Conservation (phyloP, 2,329 filamentous ascomycete genomes). For the Fusarium azukiicola region DNA sequence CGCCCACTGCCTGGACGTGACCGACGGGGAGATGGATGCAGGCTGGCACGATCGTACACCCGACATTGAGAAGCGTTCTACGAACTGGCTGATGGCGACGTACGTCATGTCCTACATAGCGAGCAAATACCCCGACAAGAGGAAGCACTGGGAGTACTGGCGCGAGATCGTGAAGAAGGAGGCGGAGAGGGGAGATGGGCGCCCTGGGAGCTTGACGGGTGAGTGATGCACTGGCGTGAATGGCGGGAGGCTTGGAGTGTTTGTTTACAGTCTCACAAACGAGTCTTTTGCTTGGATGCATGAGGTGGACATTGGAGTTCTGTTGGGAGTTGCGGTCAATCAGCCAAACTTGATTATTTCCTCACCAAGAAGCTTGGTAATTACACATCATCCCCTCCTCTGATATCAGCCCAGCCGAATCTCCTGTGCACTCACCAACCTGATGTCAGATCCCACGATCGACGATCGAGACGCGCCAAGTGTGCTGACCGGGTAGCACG, state of each 20-base stretch:
- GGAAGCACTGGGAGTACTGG: neutral
- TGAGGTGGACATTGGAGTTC: no score
- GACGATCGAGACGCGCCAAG: slow-evolving; percentile 43
- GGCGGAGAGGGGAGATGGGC: neutral
- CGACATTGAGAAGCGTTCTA: neutral
- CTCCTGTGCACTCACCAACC: neutral
- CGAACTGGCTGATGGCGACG: neutral
- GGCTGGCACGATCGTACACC: slow-evolving; percentile 3
- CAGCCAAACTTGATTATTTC: neutral
- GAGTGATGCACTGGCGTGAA: neutral
- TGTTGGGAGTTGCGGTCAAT: no score
- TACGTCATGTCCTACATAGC: neutral
- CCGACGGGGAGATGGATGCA: neutral
- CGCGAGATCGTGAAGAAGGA: neutral
- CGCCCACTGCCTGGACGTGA: slow-evolving; percentile 8
- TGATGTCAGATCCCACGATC: neutral
- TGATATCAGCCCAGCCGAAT: neutral
- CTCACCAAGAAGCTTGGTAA: neutral
- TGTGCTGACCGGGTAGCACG: slow-evolving; percentile 39
- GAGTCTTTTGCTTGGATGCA: no score
- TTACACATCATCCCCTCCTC: neutral
- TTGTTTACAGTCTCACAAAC: no score
- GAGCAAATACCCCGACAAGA: neutral
- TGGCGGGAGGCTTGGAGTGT: no score
- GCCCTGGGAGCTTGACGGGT: neutral